phyloP scores from a whole-genome alignment of 2,329 filamentous ascomycete species.

The Fusarium sarcochroum region DNA sequence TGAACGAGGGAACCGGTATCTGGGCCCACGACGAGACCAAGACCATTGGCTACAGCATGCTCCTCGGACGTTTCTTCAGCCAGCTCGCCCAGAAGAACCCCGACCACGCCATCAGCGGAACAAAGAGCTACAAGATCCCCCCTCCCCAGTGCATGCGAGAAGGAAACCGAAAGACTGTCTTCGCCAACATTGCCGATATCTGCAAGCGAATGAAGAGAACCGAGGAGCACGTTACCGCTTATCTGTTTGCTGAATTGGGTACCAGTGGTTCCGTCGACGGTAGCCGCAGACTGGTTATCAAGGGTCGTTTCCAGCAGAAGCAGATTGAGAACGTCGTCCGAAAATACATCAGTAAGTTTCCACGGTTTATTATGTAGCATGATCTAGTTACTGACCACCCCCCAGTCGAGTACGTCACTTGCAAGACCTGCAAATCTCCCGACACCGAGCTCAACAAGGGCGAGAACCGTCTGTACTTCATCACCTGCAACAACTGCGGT shows the following conservation, averaged over 20 bases:
- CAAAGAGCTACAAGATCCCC: constrained; percentile 98
- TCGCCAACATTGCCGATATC: constrained; percentile 98
- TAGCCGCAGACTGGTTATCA: constrained; percentile 93
- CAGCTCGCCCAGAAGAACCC: constrained; percentile 96
- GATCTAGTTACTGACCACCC: constrained; percentile 49
- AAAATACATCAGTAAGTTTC: constrained; percentile 87
- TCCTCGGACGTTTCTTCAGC: constrained; percentile 93
- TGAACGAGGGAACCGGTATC: constrained; percentile 89
- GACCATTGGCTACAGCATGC: constrained; percentile 85
- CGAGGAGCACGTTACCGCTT: constrained; percentile 97
- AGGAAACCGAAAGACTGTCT: constrained; percentile 99
- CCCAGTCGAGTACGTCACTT: constrained; percentile 94
- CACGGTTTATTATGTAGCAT: neutral
- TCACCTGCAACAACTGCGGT: constrained; percentile 90
- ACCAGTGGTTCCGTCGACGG: constrained; percentile 97
- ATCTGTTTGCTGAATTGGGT: constrained; percentile 97
- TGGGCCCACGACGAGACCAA: constrained; percentile 86
- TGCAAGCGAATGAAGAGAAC: constrained; percentile 99
- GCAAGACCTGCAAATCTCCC: constrained; percentile 96
- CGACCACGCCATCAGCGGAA: constrained; percentile 89
- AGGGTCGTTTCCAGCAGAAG: constrained; percentile 99
- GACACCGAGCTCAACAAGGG: constrained; percentile 98
- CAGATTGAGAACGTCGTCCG: constrained; percentile 97
- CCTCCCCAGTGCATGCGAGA: constrained; percentile 98
- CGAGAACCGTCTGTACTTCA: constrained; percentile 99